Evolutionary conservation across 371 early-diverging fungal species (phyloP).

Genomic region (Mortierella sp.): DNA sequence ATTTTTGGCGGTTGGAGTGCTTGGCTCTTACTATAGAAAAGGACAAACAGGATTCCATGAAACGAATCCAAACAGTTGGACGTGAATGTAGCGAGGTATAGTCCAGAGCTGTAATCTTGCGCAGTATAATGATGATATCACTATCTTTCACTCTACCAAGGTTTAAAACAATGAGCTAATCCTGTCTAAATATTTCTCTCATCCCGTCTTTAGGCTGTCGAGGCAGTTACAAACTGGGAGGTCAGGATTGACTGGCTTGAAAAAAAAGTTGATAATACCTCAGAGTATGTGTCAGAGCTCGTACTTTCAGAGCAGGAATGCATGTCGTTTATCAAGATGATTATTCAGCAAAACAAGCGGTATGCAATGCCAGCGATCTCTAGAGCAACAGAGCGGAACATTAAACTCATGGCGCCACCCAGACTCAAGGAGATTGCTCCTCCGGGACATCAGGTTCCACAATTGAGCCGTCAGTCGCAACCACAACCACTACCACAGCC

Average conservation of each 20-base stretch:
- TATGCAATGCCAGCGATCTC: conserved; percentile 53
- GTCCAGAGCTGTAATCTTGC: background rate
- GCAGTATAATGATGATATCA: background rate
- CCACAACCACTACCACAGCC: conserved; percentile 18
- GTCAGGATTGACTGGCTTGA: conserved; percentile 55
- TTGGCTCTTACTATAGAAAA: conserved; percentile 49
- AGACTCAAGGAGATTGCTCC: conserved; percentile 25
- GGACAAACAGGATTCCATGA: conserved; percentile 40
- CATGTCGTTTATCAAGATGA: conserved; percentile 54
- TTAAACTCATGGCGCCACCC: conserved; percentile 43
- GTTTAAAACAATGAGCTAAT: background rate
- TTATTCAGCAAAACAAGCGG: conserved; percentile 47
- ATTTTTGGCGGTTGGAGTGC: conserved; percentile 51
- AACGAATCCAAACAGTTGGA: conserved; percentile 33
- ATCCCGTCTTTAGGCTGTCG: conserved; percentile 18
- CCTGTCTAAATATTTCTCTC: background rate
- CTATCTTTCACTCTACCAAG: background rate
- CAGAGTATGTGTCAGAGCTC: conserved; percentile 50
- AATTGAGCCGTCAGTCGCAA: background rate
- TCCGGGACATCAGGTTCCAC: conserved; percentile 6
- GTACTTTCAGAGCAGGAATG: conserved; percentile 55
- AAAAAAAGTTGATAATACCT: conserved; percentile 40
- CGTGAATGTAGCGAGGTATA: conserved; percentile 32
- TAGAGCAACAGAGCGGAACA: conserved; percentile 40
- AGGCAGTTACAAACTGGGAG: conserved; percentile 47